Percentiles rank a stretch among this genome's conserved stretches.
Evolutionary conservation across 2,329 filamentous ascomycete genomes (phyloP).

Genomic region (Aspergillus japonicus): DNA sequence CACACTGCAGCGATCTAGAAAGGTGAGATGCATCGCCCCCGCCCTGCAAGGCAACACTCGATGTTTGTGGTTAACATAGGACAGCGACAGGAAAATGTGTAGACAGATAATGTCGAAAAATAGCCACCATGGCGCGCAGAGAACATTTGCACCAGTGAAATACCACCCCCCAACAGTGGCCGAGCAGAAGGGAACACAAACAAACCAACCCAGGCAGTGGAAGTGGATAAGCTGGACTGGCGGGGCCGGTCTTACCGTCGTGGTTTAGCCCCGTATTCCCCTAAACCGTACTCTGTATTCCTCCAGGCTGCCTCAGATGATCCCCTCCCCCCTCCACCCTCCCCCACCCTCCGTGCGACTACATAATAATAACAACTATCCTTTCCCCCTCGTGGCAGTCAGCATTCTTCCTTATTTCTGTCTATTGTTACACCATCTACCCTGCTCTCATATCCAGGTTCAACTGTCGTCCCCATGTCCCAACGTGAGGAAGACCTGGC

Average conservation of each 20-base stretch:
- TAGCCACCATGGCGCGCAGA: no score
- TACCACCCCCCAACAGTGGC: no score
- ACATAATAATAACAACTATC: not conserved
- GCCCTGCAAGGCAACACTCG: not conserved
- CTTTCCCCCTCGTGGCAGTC: not conserved
- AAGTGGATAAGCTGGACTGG: not conserved
- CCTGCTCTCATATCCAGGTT: not conserved
- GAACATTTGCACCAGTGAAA: no score
- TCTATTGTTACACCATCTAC: not conserved
- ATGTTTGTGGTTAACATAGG: not conserved
- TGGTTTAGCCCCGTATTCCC: not conserved
- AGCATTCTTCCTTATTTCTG: not conserved
- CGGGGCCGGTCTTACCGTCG: not conserved
- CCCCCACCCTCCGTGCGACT: not conserved
- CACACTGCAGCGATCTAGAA: not conserved
- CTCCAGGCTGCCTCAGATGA: not conserved
- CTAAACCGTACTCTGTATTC: not conserved
- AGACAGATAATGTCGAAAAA: no score
- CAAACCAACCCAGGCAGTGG: not conserved
- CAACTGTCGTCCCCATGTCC: conserved; percentile 29
- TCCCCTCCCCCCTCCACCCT: not conserved
- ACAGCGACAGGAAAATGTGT: no score
- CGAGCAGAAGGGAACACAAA: not conserved
- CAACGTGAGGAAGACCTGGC: conserved; percentile 53
- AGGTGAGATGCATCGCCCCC: not conserved